These are phyloP conservation scores for Plasmodium inui DNA, from an alignment of 169 alveolate genomes.

Conservation along the genomic window DNA sequence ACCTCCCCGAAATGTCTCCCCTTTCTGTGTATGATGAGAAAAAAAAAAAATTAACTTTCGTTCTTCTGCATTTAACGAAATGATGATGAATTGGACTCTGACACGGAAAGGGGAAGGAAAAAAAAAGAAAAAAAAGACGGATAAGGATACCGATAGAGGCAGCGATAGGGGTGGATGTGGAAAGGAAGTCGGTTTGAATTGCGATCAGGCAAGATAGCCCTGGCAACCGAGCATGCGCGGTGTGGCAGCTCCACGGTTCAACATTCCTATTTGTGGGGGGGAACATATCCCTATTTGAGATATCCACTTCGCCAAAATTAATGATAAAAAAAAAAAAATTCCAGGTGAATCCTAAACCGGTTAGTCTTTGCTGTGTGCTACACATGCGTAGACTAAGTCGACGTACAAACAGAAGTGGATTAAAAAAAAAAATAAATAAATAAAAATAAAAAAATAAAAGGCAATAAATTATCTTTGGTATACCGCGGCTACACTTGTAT, in stretches of 20 bases:
- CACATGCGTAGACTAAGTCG: no score
- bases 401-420: no score
- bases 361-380: no score
- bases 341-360: no score
- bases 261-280: no score
- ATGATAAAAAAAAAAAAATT: background rate
- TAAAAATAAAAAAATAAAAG: no score
- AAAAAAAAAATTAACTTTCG: slow-evolving; percentile 41
- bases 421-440: no score
- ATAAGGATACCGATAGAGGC: background rate
- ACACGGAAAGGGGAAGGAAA: slow-evolving; percentile 5
- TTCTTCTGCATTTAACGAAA: slow-evolving; percentile 38
- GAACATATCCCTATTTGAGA: background rate
- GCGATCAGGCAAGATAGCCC: background rate
- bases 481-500: no score
- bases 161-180: no score
- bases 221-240: background rate
- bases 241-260: background rate
- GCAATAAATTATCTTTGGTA: no score
- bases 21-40: slow-evolving; percentile 42
- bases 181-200: background rate
- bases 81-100: slow-evolving; percentile 52
- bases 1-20: background rate
- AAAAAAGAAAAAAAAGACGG: background rate
- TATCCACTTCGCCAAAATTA: background rate